Percentiles rank a stretch among this genome's conserved stretches.
Evolutionary conservation across 225 moss, liverwort and hornwort genomes (phyloP).

Genomic region (Climacium dendroides): DNA sequence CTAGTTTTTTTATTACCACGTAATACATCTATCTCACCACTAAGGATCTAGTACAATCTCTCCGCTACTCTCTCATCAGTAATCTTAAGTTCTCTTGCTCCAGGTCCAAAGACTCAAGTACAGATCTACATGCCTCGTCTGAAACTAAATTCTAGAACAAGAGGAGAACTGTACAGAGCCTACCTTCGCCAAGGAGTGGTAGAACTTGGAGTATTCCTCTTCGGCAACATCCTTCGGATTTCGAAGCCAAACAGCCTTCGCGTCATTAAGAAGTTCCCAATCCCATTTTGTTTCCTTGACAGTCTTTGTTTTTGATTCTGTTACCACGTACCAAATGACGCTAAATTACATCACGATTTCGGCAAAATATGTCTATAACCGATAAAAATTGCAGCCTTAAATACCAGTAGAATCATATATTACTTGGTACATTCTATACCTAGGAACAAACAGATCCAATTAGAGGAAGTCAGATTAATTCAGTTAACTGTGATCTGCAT

Average conservation of each 20-base stretch:
- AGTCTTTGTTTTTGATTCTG: constrained; percentile 83
- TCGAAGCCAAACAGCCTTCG: constrained; percentile 93
- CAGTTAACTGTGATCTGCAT: neutral
- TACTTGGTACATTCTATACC: neutral
- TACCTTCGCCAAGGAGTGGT: constrained; percentile 86
- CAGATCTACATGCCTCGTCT: neutral
- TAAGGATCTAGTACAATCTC: neutral
- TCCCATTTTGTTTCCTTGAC: constrained; percentile 70
- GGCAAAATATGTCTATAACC: neutral
- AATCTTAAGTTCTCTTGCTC: neutral
- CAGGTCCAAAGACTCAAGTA: neutral
- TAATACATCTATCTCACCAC: neutral
- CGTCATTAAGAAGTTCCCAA: constrained; percentile 86
- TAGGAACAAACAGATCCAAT: neutral
- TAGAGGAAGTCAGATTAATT: neutral
- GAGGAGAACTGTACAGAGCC: neutral
- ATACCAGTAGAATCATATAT: neutral
- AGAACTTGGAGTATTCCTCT: constrained; percentile 85
- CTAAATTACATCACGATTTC: neutral
- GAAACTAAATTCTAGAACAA: neutral
- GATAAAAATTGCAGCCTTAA: neutral
- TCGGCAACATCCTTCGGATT: constrained; percentile 75
- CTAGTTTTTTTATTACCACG: neutral
- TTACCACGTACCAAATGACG: neutral
- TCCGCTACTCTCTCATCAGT: neutral